Conservation (phyloP, 2,329 filamentous ascomycete genomes). For the Venturiaceae sp. region DNA sequence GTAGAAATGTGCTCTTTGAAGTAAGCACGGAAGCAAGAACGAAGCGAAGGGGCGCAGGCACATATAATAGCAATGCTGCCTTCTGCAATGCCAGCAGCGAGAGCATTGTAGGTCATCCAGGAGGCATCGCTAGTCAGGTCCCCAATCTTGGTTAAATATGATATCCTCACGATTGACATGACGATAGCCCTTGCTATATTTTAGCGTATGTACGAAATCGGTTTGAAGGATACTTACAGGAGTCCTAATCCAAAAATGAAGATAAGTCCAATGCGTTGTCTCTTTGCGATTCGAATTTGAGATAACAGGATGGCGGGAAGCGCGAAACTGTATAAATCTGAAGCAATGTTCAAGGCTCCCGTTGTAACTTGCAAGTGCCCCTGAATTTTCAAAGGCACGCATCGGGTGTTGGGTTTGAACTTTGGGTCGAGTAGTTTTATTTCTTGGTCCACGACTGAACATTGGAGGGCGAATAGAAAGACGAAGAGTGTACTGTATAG, state of each 20-base stretch:
- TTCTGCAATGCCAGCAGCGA: slow-evolving; percentile 1
- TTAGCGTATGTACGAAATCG: not conserved
- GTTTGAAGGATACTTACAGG: slow-evolving; percentile 10
- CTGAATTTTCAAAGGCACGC: too few relatives aligned
- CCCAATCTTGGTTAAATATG: slow-evolving; percentile 13
- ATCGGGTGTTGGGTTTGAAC: too few relatives aligned
- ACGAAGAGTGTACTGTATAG: slow-evolving; percentile 16
- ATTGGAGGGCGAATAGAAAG: slow-evolving; percentile 17
- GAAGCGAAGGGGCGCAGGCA: slow-evolving; percentile 9
- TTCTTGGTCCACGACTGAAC: too few relatives aligned
- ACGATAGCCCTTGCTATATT: slow-evolving; percentile 17
- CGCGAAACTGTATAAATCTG: slow-evolving; percentile 14
- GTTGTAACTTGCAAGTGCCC: too few relatives aligned
- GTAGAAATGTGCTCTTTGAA: too few relatives aligned
- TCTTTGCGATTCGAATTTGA: slow-evolving; percentile 13
- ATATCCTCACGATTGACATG: slow-evolving; percentile 20
- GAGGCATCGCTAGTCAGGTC: not conserved
- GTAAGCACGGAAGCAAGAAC: too few relatives aligned
- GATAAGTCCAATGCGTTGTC: slow-evolving; percentile 12
- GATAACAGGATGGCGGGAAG: slow-evolving; percentile 13
- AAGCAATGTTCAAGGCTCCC: too few relatives aligned
- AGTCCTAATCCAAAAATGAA: slow-evolving; percentile 10
- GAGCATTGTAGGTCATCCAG: not conserved
- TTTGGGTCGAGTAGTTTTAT: too few relatives aligned
- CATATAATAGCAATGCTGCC: slow-evolving; percentile 6